These are phyloP conservation scores for Mixia osmundae DNA, from an alignment of 1,284 basidiomycete genomes.

Conservation along the genomic window DNA sequence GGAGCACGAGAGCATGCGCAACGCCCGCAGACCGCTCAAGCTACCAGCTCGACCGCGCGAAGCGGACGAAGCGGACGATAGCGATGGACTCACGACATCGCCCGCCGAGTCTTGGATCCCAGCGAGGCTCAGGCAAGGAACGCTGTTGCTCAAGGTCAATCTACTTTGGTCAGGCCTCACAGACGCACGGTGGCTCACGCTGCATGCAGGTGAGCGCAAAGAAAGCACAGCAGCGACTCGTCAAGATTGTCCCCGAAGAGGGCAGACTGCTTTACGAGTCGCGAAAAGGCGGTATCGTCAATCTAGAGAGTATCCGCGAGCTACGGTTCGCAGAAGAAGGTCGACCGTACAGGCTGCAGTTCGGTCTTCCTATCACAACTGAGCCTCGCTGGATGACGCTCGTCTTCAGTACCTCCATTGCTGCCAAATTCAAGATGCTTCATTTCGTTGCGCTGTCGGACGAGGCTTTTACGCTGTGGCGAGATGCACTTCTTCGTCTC, in stretches of 20 bases:
- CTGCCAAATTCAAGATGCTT: constrained; percentile 66
- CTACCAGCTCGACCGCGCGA: too few species aligned
- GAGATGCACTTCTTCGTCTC: constrained; percentile 25
- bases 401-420: constrained; percentile 35
- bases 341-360: constrained; percentile 51
- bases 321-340: constrained; percentile 55
- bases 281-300: constrained; percentile 31
- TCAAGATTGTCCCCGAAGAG: constrained; percentile 51
- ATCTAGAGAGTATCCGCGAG: constrained; percentile 76
- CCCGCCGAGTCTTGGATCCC: too few species aligned
- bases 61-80: too few species aligned
- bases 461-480: constrained; percentile 37
- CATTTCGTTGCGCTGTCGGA: constrained; percentile 58
- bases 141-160: constrained; percentile 23
- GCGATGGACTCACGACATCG: too few species aligned
- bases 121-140: constrained; percentile 6
- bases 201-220: too few species aligned
- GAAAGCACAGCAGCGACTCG: constrained; percentile 47
- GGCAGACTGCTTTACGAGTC: constrained; percentile 57
- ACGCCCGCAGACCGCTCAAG: too few species aligned
- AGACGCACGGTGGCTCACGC: too few species aligned
- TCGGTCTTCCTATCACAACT: constrained; percentile 29
- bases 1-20: too few species aligned
- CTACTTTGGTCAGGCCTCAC: too few species aligned
- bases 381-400: constrained; percentile 28